These are phyloP conservation scores for Candida ascalaphidarum DNA, from an alignment of 805 yeast species.

Conservation along the genomic window DNA sequence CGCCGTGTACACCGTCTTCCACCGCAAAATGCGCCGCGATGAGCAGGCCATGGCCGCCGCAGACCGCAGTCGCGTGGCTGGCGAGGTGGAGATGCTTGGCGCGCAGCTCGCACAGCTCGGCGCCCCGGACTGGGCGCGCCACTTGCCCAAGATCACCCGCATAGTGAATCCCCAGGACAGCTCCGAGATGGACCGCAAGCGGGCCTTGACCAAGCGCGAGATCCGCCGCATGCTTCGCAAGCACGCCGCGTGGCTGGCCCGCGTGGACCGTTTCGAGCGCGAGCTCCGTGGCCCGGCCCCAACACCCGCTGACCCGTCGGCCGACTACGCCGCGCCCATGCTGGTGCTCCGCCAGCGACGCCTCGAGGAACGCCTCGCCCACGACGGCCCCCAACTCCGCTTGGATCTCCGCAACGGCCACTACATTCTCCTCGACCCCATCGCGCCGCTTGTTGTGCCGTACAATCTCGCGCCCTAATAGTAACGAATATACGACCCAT, in stretches of 20 bases:
- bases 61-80: conserved; percentile 44
- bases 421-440: conserved; percentile 2
- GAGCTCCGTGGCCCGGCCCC: too few species aligned
- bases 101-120: conserved; percentile 32
- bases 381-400: conserved; percentile 4
- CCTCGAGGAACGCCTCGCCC: conserved; percentile 5
- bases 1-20: conserved; percentile 35
- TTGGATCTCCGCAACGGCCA: conserved; percentile 8
- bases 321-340: conserved; percentile 17
- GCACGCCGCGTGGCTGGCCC: conserved; percentile 29
- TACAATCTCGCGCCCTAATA: too few species aligned
- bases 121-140: conserved; percentile 39
- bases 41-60: conserved; percentile 51
- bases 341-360: conserved; percentile 16
- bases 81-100: conserved; percentile 49
- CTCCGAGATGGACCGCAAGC: conserved; percentile 44
- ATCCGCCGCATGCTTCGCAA: conserved; percentile 28
- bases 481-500: too few species aligned
- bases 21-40: conserved; percentile 52
- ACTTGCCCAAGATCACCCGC: conserved; percentile 39
- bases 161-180: conserved; percentile 40
- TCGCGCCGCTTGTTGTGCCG: too few species aligned
- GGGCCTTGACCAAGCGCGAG: conserved; percentile 43
- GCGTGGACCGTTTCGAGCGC: too few species aligned
- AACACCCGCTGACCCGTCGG: conserved; percentile 13